Conservation (phyloP, 2,329 filamentous ascomycete species). For the Diplocarpon mali region DNA sequence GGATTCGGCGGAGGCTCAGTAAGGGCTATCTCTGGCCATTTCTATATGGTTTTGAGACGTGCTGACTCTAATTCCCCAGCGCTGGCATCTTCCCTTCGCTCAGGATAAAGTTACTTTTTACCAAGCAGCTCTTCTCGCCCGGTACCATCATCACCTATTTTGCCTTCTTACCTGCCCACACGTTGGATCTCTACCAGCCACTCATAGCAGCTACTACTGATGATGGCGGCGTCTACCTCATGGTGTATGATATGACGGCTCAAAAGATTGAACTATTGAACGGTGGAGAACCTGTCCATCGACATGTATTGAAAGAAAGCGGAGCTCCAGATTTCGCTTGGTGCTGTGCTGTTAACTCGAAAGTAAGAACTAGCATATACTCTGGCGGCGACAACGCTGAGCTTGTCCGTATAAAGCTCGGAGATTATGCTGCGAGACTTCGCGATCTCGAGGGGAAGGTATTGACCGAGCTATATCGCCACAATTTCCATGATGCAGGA, state of each 20-base stretch:
- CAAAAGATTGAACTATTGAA: constrained; percentile 6
- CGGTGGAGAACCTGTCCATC: constrained; percentile 8
- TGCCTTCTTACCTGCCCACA: constrained; percentile 2
- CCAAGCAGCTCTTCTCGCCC: constrained; percentile 15
- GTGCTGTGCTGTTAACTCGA: constrained; percentile 50
- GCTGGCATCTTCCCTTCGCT: constrained; percentile 15
- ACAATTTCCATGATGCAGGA: constrained; percentile 55
- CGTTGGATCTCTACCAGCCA: neutral
- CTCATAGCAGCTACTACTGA: constrained; percentile 28
- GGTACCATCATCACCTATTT: constrained; percentile 16
- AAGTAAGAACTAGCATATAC: constrained; percentile 30
- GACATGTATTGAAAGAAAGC: constrained; percentile 33
- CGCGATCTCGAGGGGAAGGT: too few relatives aligned
- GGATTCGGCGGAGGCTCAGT: too few relatives aligned
- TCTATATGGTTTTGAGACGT: too few relatives aligned
- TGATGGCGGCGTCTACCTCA: constrained; percentile 9
- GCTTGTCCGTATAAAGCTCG: constrained; percentile 6
- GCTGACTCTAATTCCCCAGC: too few relatives aligned
- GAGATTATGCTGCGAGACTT: neutral
- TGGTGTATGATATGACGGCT: constrained; percentile 13
- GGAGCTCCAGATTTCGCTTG: constrained; percentile 38
- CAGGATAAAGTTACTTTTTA: constrained; percentile 39
- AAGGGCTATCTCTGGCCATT: too few relatives aligned
- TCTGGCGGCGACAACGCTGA: constrained; percentile 63
- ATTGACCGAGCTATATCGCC: neutral